These are phyloP conservation scores for Ustilago vetiveriae DNA, from an alignment of 1,284 basidiomycete genomes.

Conservation along the genomic window DNA sequence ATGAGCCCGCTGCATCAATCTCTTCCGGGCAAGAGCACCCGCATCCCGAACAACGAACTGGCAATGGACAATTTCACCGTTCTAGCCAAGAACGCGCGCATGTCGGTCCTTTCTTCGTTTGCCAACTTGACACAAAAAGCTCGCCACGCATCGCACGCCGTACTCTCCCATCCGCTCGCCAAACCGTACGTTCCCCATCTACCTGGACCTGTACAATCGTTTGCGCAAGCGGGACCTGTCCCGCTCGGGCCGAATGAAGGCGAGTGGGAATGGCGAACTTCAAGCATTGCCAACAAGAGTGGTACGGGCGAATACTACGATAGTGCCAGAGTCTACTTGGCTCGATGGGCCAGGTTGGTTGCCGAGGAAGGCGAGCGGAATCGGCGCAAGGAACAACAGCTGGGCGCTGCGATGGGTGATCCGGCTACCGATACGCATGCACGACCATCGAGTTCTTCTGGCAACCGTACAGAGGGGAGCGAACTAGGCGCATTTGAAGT, in stretches of 20 bases:
- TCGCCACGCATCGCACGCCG: slow-evolving; percentile 53
- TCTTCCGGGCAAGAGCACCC: slow-evolving; percentile 14
- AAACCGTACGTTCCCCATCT: slow-evolving; percentile 51
- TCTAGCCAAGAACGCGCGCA: slow-evolving; percentile 60
- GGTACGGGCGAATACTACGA: slow-evolving; percentile 78
- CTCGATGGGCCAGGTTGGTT: slow-evolving; percentile 93
- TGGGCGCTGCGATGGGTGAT: slow-evolving; percentile 10
- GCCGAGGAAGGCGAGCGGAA: slow-evolving; percentile 69
- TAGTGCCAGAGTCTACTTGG: slow-evolving; percentile 92
- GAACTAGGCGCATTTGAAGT: slow-evolving; percentile 56
- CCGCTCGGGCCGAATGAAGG: slow-evolving; percentile 54
- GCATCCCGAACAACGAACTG: slow-evolving; percentile 22
- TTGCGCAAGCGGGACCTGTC: slow-evolving; percentile 62
- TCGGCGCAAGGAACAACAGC: slow-evolving; percentile 40
- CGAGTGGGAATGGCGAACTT: slow-evolving; percentile 52
- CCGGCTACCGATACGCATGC: background rate
- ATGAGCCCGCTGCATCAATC: slow-evolving; percentile 44
- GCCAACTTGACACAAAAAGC: slow-evolving; percentile 62
- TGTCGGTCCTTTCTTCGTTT: slow-evolving; percentile 60
- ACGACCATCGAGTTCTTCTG: slow-evolving; percentile 2
- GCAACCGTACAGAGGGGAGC: slow-evolving; percentile 22
- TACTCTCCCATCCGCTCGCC: slow-evolving; percentile 55
- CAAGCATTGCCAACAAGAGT: slow-evolving; percentile 43
- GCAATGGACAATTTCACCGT: slow-evolving; percentile 52
- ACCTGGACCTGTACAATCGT: slow-evolving; percentile 50